Evolutionary conservation across 257 asterid genomes (phyloP), one percentile per base, ranked within the genome.

Genomic region (Nicotiana paniculata): DNA sequence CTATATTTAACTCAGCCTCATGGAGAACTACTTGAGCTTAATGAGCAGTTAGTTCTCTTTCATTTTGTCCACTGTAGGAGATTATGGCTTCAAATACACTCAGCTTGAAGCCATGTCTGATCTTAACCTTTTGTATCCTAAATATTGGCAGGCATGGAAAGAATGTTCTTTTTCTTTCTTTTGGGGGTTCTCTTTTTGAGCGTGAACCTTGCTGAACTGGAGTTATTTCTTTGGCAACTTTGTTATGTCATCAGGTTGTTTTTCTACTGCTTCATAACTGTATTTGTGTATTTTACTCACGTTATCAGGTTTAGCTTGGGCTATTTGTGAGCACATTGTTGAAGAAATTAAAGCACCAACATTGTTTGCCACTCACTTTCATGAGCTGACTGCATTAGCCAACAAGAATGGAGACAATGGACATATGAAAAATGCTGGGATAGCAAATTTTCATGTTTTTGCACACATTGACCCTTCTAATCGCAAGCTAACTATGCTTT

Each of bases 401-500:
- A 87, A 87, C 86, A 93, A 84, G 67, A 87, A 85, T 86, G 57
- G 83, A 35, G 84, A 85, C 75, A 79, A 83, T 58, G 91, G 82
- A 69, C 88, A 84, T 77, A 84, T 86, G 80, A 87, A 90, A 85
- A 90, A 85, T 77, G 81, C 78, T 24, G 97, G 97, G 82, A 86
- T 96, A 84, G 93, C 97, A 77, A 96, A 96, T 88, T 94, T 89
- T 87, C 99, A 96, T 75, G 99, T 96, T 86, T 94, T 93, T 82
- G 99, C 99, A 77, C 97, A 96, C 89, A 94, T 96, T 81, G 99
- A 94, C 88, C 87, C 93, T 53, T 90, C 91, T 82, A 93, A 88
- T 86, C 95, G 93, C 90, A 96, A 94, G 90, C 92, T 96, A 69
- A 96, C 99, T 8, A 96, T 96, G 99, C 99, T 96, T 88, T 94